Conservation (phyloP, 176 grass and related monocot species). For the Hsuehochloa calcarea region DNA sequence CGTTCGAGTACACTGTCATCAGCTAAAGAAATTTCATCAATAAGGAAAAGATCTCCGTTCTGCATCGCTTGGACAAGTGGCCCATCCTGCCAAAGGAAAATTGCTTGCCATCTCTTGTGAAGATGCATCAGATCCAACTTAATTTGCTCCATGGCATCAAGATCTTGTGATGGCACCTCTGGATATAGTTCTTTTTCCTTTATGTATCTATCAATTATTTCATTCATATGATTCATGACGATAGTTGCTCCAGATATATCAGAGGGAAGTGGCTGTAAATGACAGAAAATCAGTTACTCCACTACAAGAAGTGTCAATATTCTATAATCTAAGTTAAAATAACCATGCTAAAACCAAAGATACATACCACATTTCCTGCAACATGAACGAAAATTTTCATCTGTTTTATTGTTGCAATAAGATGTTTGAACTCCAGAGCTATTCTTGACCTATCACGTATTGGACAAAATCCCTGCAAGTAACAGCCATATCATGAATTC, state of each 20-base stretch:
- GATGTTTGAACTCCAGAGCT: slow-evolving; percentile 60
- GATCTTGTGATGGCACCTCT: slow-evolving; percentile 49
- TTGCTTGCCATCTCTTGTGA: slow-evolving; percentile 70
- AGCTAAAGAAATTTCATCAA: slow-evolving; percentile 95
- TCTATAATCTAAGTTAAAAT: neutral
- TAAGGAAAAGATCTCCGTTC: slow-evolving; percentile 80
- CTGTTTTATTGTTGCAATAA: slow-evolving; percentile 51
- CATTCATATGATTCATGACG: slow-evolving; percentile 48
- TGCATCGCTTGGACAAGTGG: slow-evolving; percentile 97
- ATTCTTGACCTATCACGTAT: slow-evolving; percentile 91
- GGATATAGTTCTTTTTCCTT: slow-evolving; percentile 40
- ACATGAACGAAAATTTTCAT: slow-evolving; percentile 57
- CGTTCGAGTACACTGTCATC: slow-evolving; percentile 98
- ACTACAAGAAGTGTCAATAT: neutral
- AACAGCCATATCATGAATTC: slow-evolving; percentile 17
- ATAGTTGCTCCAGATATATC: slow-evolving; percentile 70
- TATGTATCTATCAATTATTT: slow-evolving; percentile 53
- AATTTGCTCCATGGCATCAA: slow-evolving; percentile 62
- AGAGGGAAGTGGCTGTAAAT: slow-evolving; percentile 57
- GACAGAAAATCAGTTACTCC: slow-evolving; percentile 23
- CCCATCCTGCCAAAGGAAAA: slow-evolving; percentile 97
- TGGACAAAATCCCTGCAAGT: slow-evolving; percentile 83
- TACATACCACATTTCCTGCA: slow-evolving; percentile 58
- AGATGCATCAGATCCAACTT: slow-evolving; percentile 68
- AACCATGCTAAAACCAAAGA: neutral